A percentile compares a stretch with the other conserved stretches of the same genome.
These are phyloP conservation scores for Ophiostoma tasmaniense DNA, from an alignment of 2,329 filamentous ascomycete species.

Conservation along the genomic window DNA sequence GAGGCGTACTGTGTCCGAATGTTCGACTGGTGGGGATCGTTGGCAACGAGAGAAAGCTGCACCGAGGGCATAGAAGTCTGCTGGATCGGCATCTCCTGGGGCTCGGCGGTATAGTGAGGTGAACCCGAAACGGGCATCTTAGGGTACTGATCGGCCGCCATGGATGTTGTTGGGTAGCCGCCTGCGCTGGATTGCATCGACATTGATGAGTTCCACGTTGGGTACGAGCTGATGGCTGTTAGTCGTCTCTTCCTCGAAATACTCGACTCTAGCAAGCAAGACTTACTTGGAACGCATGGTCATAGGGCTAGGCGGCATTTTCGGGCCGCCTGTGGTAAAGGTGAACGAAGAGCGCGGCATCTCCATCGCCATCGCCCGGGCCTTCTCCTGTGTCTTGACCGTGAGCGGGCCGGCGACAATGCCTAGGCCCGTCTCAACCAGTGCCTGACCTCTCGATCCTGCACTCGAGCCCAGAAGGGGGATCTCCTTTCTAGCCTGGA, in stretches of 20 bases:
- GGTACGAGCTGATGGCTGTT: conserved; percentile 43
- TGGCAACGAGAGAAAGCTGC: conserved; percentile 41
- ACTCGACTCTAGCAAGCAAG: background rate
- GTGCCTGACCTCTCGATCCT: conserved; percentile 66
- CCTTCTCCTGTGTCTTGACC: conserved; percentile 48
- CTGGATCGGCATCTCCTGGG: conserved; percentile 45
- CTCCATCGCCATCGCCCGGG: conserved; percentile 45
- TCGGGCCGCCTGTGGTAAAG: conserved; percentile 43
- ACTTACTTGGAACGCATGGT: conserved; percentile 53
- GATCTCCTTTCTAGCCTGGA: conserved; percentile 87
- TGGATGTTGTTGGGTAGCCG: conserved; percentile 39
- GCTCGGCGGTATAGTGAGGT: conserved; percentile 41
- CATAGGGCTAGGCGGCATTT: conserved; percentile 45
- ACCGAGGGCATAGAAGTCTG: conserved; percentile 47
- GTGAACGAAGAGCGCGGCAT: conserved; percentile 50
- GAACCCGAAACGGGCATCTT: conserved; percentile 45
- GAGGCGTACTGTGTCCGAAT: conserved; percentile 49
- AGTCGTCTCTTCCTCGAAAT: background rate
- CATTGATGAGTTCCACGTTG: conserved; percentile 46
- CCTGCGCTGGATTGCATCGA: conserved; percentile 26
- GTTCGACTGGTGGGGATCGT: conserved; percentile 39
- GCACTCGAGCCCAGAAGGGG: conserved; percentile 72
- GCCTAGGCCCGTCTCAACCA: conserved; percentile 54
- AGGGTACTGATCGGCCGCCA: conserved; percentile 43
- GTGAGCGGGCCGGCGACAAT: conserved; percentile 50